Evolutionary conservation across 2,329 filamentous ascomycete species (phyloP), one percentile per base, ranked within the genome.

Genomic region (Cladobotryum mycophilum): DNA sequence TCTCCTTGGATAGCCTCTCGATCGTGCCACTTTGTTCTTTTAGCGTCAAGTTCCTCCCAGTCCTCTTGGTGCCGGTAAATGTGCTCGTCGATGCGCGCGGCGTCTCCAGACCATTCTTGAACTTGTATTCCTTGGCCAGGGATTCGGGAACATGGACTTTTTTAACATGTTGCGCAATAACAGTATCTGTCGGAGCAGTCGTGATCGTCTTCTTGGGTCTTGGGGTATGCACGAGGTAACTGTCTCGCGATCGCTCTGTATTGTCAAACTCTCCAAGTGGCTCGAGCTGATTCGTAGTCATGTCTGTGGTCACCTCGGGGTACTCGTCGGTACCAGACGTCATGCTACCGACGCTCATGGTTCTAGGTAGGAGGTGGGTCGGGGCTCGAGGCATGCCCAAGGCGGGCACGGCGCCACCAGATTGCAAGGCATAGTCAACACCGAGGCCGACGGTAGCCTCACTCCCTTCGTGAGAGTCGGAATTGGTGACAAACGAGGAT

Each of bases 1-100:
- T 99, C 67, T 99, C 93, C 70, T 99, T 99, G 53, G 89, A 95
- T 2, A 97, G 78, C 53, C 91, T 84, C 68, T 99, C 93, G 56
- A 99, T 96, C 13, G 92, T 97, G 69, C 87, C 95, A 64, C 92
- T 96, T 69, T 99, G 93, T 69, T 99, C 93, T 67, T 96, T 97
- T 38, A 99, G 74, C 0, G 93, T 97, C 69, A 99, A 74, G 59
- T 82, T 88, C 61, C 80, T 84, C 17, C 84, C 83, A 41, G 77
- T 76, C 41, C 81, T 76, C 25, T 52, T 52, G 18, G 52, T 76
- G 8, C 73, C 70, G 3, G 74, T 55, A 13, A 73, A 65, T 30
- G 76, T 73, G 53, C 83, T 84, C 2, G 75, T 72, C 11, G 73
- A 69, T 56, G 77, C 78, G 20, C 74, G 69, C 35, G 82, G 80